Evolutionary conservation across 495 filamentous ascomycete genomes (phyloP), one percentile per base, ranked within the genome.

Genomic region (Aspergillus asperescens): DNA sequence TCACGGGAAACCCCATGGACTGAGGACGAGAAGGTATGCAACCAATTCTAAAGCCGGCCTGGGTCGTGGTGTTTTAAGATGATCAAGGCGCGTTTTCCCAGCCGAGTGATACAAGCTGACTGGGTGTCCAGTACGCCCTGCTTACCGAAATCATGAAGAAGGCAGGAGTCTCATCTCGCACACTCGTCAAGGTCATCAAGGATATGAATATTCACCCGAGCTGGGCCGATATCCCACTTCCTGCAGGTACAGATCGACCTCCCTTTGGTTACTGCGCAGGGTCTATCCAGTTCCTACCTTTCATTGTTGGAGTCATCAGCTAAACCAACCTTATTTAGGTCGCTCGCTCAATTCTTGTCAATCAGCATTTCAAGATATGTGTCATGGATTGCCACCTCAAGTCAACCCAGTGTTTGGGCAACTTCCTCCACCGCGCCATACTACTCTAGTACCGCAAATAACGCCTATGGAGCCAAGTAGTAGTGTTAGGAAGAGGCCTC

Each of bases 61-160:
- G 2, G 12, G 23, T 24, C 22, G 4, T 35, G 20, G 10, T 12
- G 25, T 4, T 29, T 32, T 15, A 32, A 3, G 23, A 47, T 25
- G 13, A 1, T 24, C 32, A 43, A 6, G 4, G 27, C 15, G 22
- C 5, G 27, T 29, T 18, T 20, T 41, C 24, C 31, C 2, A 12
- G 13, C 28, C 6, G 24, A 9, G 20, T 22, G 5, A 27, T 34
- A 27, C 16, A 24, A 32, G 48, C 62, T 65, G 43, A 64, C 51
- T 9, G 19, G 25, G 27, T 37, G 46, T 53, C 60, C 61, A 77
- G 66, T 77, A 80, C 58, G 70, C 62, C 28, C 58, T 85, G 48
- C 75, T 84, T 48, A 77, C 78, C 25, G 81, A 83, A 59, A 82
- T 85, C 59, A 62, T 85, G 54, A 84, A 83, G 64, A 75, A 75